Evolutionary conservation across 2,329 filamentous ascomycete species (phyloP).

Genomic region (Colletotrichum musicola): DNA sequence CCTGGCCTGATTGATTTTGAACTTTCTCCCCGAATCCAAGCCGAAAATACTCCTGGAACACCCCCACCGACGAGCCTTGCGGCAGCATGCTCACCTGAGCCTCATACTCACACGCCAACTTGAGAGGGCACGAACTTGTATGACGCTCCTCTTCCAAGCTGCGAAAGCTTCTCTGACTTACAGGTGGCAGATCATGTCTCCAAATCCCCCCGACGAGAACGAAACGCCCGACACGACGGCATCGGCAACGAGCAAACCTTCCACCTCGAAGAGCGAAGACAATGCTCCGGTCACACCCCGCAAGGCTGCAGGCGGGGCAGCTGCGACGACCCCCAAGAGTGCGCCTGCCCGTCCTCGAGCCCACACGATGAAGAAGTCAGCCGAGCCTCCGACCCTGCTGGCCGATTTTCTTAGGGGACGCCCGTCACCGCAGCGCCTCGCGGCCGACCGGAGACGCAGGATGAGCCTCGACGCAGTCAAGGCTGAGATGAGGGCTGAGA

Average conservation of each 20-base stretch:
- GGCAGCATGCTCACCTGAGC: constrained; percentile 38
- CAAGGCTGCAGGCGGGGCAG: constrained; percentile 15
- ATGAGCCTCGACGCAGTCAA: constrained; percentile 66
- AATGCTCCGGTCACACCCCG: constrained; percentile 32
- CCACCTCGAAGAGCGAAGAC: constrained; percentile 22
- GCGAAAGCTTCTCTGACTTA: constrained; percentile 28
- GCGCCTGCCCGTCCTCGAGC: constrained; percentile 55
- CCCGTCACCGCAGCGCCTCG: constrained; percentile 67
- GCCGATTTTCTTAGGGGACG: constrained; percentile 70
- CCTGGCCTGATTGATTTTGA: too few species aligned
- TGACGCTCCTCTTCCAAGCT: constrained; percentile 4
- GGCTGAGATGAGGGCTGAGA: constrained; percentile 63
- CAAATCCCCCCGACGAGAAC: constrained; percentile 37
- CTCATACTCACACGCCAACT: constrained; percentile 14
- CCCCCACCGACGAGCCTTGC: constrained; percentile 10
- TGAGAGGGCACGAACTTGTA: constrained; percentile 28
- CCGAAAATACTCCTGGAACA: not conserved
- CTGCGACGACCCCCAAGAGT: constrained; percentile 53
- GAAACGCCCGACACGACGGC: constrained; percentile 27
- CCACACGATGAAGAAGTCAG: constrained; percentile 54
- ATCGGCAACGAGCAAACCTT: constrained; percentile 17
- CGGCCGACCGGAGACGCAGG: constrained; percentile 66
- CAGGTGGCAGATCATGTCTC: constrained; percentile 38
- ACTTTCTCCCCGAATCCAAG: constrained; percentile 3
- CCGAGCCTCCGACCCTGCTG: constrained; percentile 62